Conservation (phyloP, 768 basidiomycete genomes). For the Phaeotremella skinneri region DNA sequence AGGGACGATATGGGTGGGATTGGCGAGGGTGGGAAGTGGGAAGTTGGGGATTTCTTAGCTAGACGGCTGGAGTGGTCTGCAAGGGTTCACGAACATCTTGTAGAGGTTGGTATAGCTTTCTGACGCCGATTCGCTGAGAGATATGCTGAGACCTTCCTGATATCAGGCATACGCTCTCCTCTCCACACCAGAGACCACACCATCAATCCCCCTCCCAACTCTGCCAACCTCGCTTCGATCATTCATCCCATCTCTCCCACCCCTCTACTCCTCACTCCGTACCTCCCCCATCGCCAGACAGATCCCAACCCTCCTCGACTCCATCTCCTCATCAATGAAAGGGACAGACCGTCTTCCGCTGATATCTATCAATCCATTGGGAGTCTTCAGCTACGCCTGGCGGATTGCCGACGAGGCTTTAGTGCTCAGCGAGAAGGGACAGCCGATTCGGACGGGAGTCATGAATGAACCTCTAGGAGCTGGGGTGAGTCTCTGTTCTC, state of each 20-base stretch:
- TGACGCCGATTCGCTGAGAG: neutral
- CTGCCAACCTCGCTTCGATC: conserved; percentile 20
- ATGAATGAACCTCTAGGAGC: conserved; percentile 38
- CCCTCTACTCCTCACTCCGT: neutral
- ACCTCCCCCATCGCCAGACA: neutral
- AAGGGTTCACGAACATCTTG: neutral
- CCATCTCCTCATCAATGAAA: neutral
- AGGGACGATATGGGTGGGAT: conserved; percentile 13
- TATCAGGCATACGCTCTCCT: conserved; percentile 15
- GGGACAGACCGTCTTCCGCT: conserved; percentile 23
- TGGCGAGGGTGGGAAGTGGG: neutral
- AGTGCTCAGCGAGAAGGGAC: conserved; percentile 8
- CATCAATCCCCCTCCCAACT: conserved; percentile 32
- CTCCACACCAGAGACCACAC: conserved; percentile 25
- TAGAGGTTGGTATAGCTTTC: neutral
- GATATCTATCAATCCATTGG: conserved; percentile 29
- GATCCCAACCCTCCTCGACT: neutral
- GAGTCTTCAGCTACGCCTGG: conserved; percentile 38
- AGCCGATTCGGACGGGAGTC: conserved; percentile 22
- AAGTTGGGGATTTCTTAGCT: neutral
- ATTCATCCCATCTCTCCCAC: neutral
- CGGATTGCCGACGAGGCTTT: conserved; percentile 35
- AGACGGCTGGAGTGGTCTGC: conserved; percentile 1
- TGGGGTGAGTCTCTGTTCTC: conserved; percentile 24
- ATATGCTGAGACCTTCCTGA: neutral